Conservation (phyloP, 139 green algal genomes). For the Micromonas pusilla region DNA sequence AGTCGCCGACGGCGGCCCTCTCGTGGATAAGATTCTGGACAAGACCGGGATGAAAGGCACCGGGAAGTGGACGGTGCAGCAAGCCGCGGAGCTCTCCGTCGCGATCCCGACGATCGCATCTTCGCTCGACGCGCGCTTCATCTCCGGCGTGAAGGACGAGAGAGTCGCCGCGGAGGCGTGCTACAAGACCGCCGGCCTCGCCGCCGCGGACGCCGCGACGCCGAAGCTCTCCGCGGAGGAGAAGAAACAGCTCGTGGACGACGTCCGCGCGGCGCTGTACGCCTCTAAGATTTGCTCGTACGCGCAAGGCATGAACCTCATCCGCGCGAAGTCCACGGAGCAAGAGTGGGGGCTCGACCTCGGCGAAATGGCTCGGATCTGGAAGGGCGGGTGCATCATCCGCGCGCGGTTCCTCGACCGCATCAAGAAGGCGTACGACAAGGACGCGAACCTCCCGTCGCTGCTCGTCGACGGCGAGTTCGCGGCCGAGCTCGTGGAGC, state of each 20-base stretch:
- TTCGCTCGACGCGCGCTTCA: constrained; percentile 69
- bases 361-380: constrained; percentile 82
- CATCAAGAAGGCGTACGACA: constrained; percentile 85
- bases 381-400: constrained; percentile 99
- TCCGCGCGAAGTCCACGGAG: constrained; percentile 85
- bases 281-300: constrained; percentile 92
- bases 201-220: constrained; percentile 9
- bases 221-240: constrained; percentile 48
- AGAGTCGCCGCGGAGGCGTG: constrained; percentile 65
- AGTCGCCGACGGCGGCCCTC: constrained; percentile 45
- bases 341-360: constrained; percentile 88
- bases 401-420: constrained; percentile 89
- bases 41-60: constrained; percentile 98
- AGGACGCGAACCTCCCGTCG: constrained; percentile 68
- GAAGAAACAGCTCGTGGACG: constrained; percentile 79
- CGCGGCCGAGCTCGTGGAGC: constrained; percentile 62
- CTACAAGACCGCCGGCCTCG: constrained; percentile 44
- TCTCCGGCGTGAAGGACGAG: constrained; percentile 82
- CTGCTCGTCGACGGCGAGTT: constrained; percentile 87
- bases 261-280: constrained; percentile 78
- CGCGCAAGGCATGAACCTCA: constrained; percentile 98
- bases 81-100: constrained; percentile 89
- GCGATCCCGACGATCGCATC: constrained; percentile 90
- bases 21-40: constrained; percentile 96
- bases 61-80: constrained; percentile 99